phyloP scores from a whole-genome alignment of 2,329 filamentous ascomycete genomes.

The Colletotrichum chrysophilum region DNA sequence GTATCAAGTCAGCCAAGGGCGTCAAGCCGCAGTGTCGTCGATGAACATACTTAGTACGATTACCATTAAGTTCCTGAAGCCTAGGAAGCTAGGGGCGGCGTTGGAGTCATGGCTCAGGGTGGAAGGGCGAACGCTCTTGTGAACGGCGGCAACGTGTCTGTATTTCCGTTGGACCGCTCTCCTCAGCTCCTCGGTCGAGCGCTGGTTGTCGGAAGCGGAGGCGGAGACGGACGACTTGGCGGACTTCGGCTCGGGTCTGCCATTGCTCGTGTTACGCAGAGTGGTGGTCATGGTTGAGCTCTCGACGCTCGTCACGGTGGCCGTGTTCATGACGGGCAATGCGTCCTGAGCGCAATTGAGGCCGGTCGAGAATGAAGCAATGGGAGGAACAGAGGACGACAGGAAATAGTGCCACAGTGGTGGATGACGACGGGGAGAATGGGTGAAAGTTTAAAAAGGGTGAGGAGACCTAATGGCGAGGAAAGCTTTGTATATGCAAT shows the following conservation, averaged over 20 bases:
- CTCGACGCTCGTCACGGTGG: slow-evolving; percentile 36
- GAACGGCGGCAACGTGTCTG: slow-evolving; percentile 88
- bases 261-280: slow-evolving; percentile 19
- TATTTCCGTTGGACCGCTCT: slow-evolving; percentile 69
- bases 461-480: background rate
- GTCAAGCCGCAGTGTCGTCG: background rate
- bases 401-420: background rate
- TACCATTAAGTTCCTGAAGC: slow-evolving; percentile 96
- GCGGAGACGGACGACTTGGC: background rate
- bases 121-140: slow-evolving; percentile 74
- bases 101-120: slow-evolving; percentile 85
- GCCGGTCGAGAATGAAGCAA: background rate
- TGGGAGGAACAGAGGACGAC: background rate
- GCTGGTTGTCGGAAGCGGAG: slow-evolving; percentile 7
- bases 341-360: slow-evolving; percentile 2
- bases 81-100: slow-evolving; percentile 81
- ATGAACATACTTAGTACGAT: slow-evolving; percentile 76
- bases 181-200: slow-evolving; percentile 34
- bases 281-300: slow-evolving; percentile 9
- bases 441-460: slow-evolving; percentile 1
- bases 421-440: slow-evolving; percentile 1
- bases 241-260: slow-evolving; percentile 21
- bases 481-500: slow-evolving; percentile 18
- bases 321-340: slow-evolving; percentile 41
- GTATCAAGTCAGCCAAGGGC: slow-evolving; percentile 5